Conservation (phyloP, 306 rosid genomes). For the Astragalus membranaceus region DNA sequence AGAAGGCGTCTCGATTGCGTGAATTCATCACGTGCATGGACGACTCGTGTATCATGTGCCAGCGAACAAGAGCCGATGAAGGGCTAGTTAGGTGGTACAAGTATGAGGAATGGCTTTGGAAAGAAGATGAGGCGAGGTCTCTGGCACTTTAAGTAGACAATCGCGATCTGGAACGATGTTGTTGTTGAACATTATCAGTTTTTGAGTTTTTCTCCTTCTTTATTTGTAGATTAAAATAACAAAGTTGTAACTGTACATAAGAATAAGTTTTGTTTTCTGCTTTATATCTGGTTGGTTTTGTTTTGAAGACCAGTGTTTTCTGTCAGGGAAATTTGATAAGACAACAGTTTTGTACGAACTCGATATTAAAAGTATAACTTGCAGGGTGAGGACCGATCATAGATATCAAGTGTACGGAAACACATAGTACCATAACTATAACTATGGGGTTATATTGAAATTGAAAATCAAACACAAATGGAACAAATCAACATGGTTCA, state of each 20-base stretch:
- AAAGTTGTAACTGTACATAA: conserved; percentile 28
- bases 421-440: no score
- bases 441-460: no score
- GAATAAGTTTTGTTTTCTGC: conserved; percentile 12
- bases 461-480: no score
- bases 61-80: conserved; percentile 53
- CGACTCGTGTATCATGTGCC: conserved; percentile 61
- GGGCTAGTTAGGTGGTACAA: conserved; percentile 84
- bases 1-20: conserved; percentile 57
- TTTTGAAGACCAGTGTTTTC: conserved; percentile 4
- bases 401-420: no score
- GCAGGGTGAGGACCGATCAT: no score
- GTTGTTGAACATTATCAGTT: conserved; percentile 13
- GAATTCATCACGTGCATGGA: conserved; percentile 59
- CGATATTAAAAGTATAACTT: neutral
- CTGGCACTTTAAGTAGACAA: conserved; percentile 37
- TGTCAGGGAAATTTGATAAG: neutral
- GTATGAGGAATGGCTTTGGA: conserved; percentile 72
- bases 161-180: neutral
- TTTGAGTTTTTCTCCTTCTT: neutral
- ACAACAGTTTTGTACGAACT: neutral
- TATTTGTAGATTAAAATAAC: conserved; percentile 25
- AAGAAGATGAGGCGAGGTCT: conserved; percentile 53
- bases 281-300: neutral
- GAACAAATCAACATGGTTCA: no score